These are phyloP conservation scores for Patellifolia procumbens DNA, from an alignment of 179 eudicot genomes.

Conservation along the genomic window DNA sequence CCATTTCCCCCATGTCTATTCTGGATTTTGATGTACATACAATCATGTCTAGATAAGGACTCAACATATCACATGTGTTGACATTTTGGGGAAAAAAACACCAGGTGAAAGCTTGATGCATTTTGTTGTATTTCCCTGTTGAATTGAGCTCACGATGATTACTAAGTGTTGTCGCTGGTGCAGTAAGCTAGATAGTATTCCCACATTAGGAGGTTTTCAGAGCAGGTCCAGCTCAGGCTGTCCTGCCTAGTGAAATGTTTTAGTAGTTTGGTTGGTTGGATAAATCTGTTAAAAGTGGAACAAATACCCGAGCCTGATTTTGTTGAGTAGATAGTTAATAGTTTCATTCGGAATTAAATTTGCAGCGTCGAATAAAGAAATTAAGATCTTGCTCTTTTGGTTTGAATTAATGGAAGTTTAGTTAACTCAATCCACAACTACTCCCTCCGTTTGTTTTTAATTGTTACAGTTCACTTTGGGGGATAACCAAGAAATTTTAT, in stretches of 20 bases:
- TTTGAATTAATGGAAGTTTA: too few species aligned
- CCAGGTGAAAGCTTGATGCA: constrained; percentile 16
- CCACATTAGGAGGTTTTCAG: not conserved
- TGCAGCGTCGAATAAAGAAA: too few species aligned
- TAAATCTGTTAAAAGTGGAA: too few species aligned
- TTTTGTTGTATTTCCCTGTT: constrained; percentile 23
- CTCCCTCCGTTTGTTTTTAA: too few species aligned
- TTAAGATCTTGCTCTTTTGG: too few species aligned
- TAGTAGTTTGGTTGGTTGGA: not conserved
- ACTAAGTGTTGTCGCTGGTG: constrained; percentile 4
- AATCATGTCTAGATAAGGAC: constrained; percentile 29
- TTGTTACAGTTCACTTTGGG: too few species aligned
- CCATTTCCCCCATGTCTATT: constrained; percentile 4
- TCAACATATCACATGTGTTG: constrained; percentile 23
- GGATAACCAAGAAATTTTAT: too few species aligned
- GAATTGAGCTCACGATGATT: constrained; percentile 16
- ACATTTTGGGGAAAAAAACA: constrained; percentile 21
- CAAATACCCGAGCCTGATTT: too few species aligned
- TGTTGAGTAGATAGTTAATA: too few species aligned
- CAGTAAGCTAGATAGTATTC: not conserved
- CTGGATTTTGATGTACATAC: constrained; percentile 40
- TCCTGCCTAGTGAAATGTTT: not conserved
- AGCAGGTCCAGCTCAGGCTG: not conserved
- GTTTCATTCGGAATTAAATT: too few species aligned
- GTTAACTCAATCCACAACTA: too few species aligned